Conservation (phyloP, 2,329 filamentous ascomycete genomes). For the Clonostachys rhizophaga region DNA sequence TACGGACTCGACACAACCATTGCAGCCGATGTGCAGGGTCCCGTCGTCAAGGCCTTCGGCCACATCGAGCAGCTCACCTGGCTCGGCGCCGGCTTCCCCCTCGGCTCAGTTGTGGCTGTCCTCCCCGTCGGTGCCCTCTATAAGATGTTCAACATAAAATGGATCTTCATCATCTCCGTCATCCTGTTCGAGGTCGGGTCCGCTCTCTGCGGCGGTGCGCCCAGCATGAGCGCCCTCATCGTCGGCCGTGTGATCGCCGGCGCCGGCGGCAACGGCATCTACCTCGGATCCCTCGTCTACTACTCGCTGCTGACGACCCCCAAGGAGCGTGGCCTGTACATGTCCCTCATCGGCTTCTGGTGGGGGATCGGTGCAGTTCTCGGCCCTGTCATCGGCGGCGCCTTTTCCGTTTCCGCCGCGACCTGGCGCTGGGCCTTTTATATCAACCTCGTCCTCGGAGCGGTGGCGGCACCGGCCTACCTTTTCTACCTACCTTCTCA, state of each 20-base stretch:
- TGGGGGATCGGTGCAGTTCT: conserved; percentile 42
- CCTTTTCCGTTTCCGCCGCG: conserved; percentile 24
- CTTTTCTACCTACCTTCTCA: too few relatives aligned
- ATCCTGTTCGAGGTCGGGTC: conserved; percentile 17
- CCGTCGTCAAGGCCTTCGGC: conserved; percentile 28
- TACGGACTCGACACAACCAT: conserved; percentile 32
- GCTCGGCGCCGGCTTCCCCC: conserved; percentile 30
- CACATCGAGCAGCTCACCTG: conserved; percentile 31
- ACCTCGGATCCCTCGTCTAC: conserved; percentile 17
- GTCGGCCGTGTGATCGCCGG: conserved; percentile 35
- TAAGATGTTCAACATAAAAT: conserved; percentile 37
- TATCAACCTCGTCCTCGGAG: conserved; percentile 14
- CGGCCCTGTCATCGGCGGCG: conserved; percentile 43
- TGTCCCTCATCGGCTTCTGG: conserved; percentile 16
- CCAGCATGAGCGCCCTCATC: conserved; percentile 37
- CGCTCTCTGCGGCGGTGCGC: conserved; percentile 33
- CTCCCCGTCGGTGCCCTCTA: conserved; percentile 30
- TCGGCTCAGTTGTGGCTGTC: conserved; percentile 31
- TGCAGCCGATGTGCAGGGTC: conserved; percentile 34
- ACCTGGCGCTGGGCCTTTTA: conserved; percentile 9
- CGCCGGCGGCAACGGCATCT: conserved; percentile 33
- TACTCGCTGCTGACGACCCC: conserved; percentile 12
- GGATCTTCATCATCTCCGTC: conserved; percentile 18
- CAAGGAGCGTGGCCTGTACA: conserved; percentile 15
- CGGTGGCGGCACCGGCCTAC: not conserved